These are phyloP conservation scores for Primulina eburnea DNA, from an alignment of 257 asterid species.

Conservation along the genomic window DNA sequence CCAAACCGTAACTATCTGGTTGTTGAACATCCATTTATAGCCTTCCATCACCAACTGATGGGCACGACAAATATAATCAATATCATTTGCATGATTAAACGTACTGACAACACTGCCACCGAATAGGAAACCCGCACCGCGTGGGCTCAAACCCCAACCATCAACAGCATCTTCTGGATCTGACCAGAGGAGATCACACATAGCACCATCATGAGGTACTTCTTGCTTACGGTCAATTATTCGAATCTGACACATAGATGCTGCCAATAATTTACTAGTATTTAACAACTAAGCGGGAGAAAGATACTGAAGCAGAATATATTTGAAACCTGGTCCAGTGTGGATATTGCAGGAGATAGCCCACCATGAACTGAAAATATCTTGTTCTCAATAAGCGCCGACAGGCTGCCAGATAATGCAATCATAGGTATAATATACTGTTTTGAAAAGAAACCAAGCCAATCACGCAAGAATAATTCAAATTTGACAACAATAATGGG, in stretches of 20 bases:
- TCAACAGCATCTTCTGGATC: constrained; percentile 96
- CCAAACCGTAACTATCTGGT: constrained; percentile 96
- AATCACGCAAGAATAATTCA: background rate
- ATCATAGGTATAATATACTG: constrained; percentile 24
- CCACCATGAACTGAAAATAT: constrained; percentile 98
- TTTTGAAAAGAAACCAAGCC: constrained; percentile 13
- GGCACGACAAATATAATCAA: constrained; percentile 94
- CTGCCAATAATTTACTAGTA: constrained; percentile 22
- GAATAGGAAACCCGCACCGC: constrained; percentile 95
- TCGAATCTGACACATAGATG: constrained; percentile 56
- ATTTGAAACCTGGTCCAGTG: constrained; percentile 79
- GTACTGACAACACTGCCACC: constrained; percentile 86
- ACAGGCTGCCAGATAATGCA: constrained; percentile 57
- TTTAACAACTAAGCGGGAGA: constrained; percentile 6
- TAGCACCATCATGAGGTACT: constrained; percentile 98
- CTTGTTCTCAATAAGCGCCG: constrained; percentile 93
- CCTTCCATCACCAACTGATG: constrained; percentile 99
- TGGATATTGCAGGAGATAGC: constrained; percentile 81
- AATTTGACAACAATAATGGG: constrained; percentile 1
- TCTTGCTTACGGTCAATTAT: constrained; percentile 94
- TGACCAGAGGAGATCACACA: constrained; percentile 99
- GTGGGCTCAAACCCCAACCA: constrained; percentile 99
- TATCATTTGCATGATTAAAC: constrained; percentile 75
- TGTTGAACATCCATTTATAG: constrained; percentile 91
- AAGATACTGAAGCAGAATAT: constrained; percentile 12